Percentiles rank a stretch among this genome's conserved stretches.
phyloP scores from a whole-genome alignment of 768 basidiomycete species.

The Paxillus ammoniavirescens region DNA sequence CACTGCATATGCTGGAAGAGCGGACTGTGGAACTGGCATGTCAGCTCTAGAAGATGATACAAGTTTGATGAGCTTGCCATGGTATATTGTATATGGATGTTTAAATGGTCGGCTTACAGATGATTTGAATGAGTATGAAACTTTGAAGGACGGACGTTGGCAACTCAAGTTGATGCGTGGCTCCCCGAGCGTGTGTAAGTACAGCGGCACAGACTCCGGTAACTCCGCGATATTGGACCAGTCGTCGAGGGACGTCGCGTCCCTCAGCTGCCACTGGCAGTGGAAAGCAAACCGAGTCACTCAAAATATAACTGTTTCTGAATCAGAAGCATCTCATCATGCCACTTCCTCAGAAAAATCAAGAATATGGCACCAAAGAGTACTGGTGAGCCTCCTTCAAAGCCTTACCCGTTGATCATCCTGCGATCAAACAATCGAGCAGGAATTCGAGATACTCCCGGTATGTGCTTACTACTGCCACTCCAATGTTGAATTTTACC shows the following conservation, averaged over 20 bases:
- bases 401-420: not conserved
- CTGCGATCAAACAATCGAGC: conserved; percentile 4
- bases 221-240: no score
- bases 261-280: no score
- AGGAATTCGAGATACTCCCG: conserved; percentile 72
- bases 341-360: conserved; percentile 59
- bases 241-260: no score
- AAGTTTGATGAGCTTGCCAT: conserved; percentile 28
- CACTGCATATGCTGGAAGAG: conserved; percentile 77
- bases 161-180: not conserved
- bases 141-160: not conserved
- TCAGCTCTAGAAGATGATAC: conserved; percentile 12
- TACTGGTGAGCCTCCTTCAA: conserved; percentile 55
- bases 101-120: conserved; percentile 24
- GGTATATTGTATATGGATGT: conserved; percentile 9
- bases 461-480: conserved; percentile 37
- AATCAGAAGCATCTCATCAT: conserved; percentile 6
- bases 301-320: not conserved
- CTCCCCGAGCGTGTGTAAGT: no score
- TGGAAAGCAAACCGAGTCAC: not conserved
- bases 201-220: no score
- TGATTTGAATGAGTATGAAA: not conserved
- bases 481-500: conserved; percentile 2
- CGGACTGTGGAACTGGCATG: conserved; percentile 52
- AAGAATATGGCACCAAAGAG: conserved; percentile 63